Evolutionary conservation across 225 moss, liverwort and hornwort species (phyloP).

Genomic region (Neckera pumila): DNA sequence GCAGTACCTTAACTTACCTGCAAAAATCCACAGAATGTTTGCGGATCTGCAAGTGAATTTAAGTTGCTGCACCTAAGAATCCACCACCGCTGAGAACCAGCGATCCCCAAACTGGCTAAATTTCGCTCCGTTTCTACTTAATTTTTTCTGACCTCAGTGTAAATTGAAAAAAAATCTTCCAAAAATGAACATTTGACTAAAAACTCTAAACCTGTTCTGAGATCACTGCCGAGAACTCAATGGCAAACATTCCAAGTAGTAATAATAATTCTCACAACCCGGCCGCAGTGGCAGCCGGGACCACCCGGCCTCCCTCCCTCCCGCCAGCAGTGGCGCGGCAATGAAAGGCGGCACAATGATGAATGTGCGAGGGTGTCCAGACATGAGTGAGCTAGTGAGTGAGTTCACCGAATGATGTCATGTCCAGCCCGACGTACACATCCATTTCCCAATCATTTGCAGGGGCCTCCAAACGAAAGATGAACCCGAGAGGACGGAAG

Average conservation of each 20-base stretch:
- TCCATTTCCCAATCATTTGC: slow-evolving; percentile 21
- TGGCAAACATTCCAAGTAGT: background rate
- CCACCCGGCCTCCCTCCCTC: background rate
- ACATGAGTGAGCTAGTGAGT: background rate
- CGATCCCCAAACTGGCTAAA: too few relatives aligned
- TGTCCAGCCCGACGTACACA: background rate
- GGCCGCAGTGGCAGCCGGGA: background rate
- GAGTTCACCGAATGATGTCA: slow-evolving; percentile 1
- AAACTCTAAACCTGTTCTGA: too few relatives aligned
- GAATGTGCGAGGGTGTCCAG: background rate
- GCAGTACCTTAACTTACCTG: background rate
- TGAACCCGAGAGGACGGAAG: background rate
- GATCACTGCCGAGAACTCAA: background rate
- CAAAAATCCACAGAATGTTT: background rate
- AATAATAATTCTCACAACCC: background rate
- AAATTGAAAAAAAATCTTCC: too few relatives aligned
- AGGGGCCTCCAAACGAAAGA: background rate
- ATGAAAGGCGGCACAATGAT: background rate
- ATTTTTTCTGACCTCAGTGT: too few relatives aligned
- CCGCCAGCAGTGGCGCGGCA: too few relatives aligned
- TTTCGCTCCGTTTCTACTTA: too few relatives aligned
- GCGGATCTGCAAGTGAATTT: background rate
- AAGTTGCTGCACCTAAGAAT: background rate
- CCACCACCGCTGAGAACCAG: background rate
- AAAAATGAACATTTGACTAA: too few relatives aligned